Evolutionary conservation across 192 early-diverging fungal species (phyloP).

Genomic region (Coemansia aciculifera): DNA sequence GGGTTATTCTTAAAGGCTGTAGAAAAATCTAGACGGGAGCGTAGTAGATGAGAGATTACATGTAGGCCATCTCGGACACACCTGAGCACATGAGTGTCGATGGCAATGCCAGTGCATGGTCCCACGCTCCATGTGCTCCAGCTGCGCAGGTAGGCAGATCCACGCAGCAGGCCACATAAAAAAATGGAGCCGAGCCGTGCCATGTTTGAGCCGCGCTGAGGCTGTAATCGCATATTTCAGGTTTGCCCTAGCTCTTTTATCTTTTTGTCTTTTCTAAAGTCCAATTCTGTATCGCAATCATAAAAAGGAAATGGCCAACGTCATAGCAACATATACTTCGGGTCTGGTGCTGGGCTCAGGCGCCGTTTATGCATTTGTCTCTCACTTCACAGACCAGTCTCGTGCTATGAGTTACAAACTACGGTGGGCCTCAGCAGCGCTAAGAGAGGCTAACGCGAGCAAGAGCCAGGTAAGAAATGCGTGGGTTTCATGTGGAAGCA

Average conservation of each 20-base stretch:
- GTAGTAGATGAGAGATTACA: slow-evolving; percentile 2
- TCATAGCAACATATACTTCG: slow-evolving; percentile 42
- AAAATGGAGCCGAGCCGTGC: background rate
- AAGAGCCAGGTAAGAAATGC: slow-evolving; percentile 18
- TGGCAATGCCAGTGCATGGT: background rate
- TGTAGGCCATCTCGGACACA: background rate
- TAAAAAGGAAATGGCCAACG: slow-evolving; percentile 39
- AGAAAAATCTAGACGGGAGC: background rate
- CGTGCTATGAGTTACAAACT: slow-evolving; percentile 36
- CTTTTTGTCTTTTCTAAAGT: background rate
- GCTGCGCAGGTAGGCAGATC: background rate
- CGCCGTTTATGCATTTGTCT: slow-evolving; percentile 40
- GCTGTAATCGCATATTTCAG: background rate
- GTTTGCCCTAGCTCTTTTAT: background rate
- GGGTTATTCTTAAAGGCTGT: background rate
- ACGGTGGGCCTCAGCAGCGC: slow-evolving; percentile 27
- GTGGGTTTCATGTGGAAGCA: background rate
- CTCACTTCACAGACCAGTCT: slow-evolving; percentile 36
- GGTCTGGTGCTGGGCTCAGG: slow-evolving; percentile 46
- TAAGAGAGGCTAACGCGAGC: slow-evolving; percentile 19
- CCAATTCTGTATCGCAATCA: background rate
- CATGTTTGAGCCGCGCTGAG: background rate
- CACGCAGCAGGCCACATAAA: background rate
- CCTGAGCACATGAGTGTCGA: background rate
- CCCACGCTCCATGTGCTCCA: background rate